Conservation (phyloP, 164 flowering plant species). For the Buxus sempervirens region DNA sequence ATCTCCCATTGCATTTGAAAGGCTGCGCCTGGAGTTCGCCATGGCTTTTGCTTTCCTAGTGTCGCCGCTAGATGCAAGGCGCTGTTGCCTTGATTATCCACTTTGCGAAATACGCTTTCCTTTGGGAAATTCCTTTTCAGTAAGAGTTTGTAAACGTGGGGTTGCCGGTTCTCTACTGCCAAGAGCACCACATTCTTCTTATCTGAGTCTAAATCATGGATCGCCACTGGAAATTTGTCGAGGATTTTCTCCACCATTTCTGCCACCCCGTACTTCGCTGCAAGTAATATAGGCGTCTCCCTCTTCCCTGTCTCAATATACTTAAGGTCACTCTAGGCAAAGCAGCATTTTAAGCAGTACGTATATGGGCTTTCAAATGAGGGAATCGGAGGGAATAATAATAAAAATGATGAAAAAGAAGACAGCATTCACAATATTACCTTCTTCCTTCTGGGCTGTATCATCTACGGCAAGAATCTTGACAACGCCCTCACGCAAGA, state of each 20-base stretch:
- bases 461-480: too few species aligned
- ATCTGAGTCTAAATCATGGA: conserved; percentile 29
- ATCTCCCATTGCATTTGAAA: conserved; percentile 50
- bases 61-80: conserved; percentile 42
- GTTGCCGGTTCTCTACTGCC: conserved; percentile 46
- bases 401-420: too few species aligned
- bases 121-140: conserved; percentile 12
- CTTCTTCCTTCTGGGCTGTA: too few species aligned
- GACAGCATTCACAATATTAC: too few species aligned
- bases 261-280: conserved; percentile 38
- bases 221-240: conserved; percentile 30
- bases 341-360: too few species aligned
- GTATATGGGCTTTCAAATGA: too few species aligned
- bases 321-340: too few species aligned
- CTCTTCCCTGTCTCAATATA: conserved; percentile 1
- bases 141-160: conserved; percentile 26
- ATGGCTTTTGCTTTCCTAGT: conserved; percentile 27
- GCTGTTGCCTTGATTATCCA: conserved; percentile 39
- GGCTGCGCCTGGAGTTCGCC: conserved; percentile 48
- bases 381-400: too few species aligned
- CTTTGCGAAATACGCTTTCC: conserved; percentile 24
- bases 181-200: conserved; percentile 33
- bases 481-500: too few species aligned
- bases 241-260: conserved; percentile 41
- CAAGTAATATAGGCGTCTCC: conserved; percentile 36